A percentile compares a stretch with the other conserved stretches of the same genome.
phyloP scores from a whole-genome alignment of 1,284 basidiomycete genomes.

The Trichosporon ovoides region DNA sequence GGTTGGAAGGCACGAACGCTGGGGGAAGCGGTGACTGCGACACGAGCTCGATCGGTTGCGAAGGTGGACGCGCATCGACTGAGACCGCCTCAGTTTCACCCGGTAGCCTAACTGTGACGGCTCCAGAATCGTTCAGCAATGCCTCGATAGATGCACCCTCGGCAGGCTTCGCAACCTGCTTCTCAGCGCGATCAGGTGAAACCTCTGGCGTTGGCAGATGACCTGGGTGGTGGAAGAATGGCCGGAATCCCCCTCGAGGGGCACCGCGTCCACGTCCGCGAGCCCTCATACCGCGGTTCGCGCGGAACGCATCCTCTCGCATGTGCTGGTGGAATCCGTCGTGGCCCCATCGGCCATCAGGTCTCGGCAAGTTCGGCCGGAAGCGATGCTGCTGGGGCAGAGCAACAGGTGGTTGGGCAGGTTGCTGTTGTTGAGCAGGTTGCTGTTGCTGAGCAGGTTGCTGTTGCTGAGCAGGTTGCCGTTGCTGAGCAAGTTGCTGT shows the following conservation, averaged over 20 bases:
- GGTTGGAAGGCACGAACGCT: constrained; percentile 17
- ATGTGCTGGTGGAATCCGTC: constrained; percentile 34
- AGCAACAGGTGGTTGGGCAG: constrained; percentile 3
- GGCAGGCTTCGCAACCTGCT: constrained; percentile 4
- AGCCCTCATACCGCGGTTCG: constrained; percentile 12
- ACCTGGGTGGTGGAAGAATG: constrained; percentile 5
- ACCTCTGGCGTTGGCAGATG: constrained; percentile 20
- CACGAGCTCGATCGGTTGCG: constrained; percentile 5
- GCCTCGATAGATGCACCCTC: constrained; percentile 22
- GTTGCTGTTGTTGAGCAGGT: not conserved
- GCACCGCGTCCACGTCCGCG: constrained; percentile 16
- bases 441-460: not conserved
- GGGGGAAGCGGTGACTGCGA: constrained; percentile 14
- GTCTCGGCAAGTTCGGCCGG: constrained; percentile 11
- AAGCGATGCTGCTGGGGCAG: constrained; percentile 1
- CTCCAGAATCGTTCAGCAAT: constrained; percentile 26
- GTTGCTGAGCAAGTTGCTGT: not conserved
- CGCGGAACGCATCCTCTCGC: constrained; percentile 13
- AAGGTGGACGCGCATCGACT: constrained; percentile 9
- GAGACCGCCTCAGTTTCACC: constrained; percentile 15
- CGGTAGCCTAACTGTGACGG: constrained; percentile 35
- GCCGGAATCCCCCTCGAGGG: constrained; percentile 6
- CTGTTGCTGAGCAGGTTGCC: not conserved
- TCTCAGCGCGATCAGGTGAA: constrained; percentile 16
- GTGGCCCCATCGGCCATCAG: constrained; percentile 36